phyloP scores from a whole-genome alignment of 192 early-diverging fungal genomes.

The Coemansia umbellata region DNA sequence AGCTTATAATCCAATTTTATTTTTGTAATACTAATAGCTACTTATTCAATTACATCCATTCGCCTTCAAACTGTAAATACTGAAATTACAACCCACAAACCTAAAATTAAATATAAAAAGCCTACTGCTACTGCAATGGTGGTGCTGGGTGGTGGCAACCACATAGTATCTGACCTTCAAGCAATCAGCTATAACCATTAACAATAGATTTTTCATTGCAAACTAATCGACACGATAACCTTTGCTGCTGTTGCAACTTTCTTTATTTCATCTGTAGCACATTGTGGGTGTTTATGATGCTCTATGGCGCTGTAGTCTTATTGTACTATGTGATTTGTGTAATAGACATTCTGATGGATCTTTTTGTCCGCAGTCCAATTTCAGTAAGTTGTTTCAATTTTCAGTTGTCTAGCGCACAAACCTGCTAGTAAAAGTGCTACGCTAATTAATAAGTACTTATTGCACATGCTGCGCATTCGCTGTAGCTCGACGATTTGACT shows the following conservation, averaged over 20 bases:
- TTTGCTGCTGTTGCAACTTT: neutral
- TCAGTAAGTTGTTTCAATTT: constrained; percentile 15
- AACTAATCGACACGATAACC: neutral
- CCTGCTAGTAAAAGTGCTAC: neutral
- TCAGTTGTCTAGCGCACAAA: too few relatives aligned
- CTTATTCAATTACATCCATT: too few relatives aligned
- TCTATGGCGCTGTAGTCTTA: constrained; percentile 26
- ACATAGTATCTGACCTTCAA: neutral
- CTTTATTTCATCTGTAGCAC: constrained; percentile 9
- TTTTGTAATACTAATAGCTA: too few relatives aligned
- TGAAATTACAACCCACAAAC: neutral
- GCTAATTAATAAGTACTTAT: neutral
- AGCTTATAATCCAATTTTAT: too few relatives aligned
- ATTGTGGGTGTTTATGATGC: constrained; percentile 42
- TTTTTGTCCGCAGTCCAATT: constrained; percentile 26
- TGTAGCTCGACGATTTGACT: constrained; percentile 21
- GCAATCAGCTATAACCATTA: neutral
- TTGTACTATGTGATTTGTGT: constrained; percentile 26
- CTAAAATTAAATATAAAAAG: neutral
- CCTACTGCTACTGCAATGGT: constrained; percentile 12
- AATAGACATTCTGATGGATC: constrained; percentile 24
- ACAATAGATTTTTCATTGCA: neutral
- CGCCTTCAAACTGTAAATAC: neutral
- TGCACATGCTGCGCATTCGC: neutral
- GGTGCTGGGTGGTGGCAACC: neutral